Evolutionary conservation across 108 stramenopile species (phyloP).

Genomic region (Pseudonitzschia multiseries): DNA sequence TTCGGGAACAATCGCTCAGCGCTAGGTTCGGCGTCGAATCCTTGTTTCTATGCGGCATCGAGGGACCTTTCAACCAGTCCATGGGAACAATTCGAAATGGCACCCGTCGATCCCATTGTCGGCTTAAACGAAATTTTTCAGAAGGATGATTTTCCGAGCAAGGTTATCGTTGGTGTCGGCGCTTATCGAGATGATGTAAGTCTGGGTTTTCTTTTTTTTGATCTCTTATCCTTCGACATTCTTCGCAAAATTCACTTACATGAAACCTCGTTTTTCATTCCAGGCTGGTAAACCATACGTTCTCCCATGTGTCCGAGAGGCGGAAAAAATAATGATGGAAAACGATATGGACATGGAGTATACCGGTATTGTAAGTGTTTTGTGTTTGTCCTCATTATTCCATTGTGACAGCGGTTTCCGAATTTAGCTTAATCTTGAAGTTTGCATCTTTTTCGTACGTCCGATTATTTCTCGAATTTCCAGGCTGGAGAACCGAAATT

Average conservation of each 20-base stretch:
- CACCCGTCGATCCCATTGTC: constrained; percentile 96
- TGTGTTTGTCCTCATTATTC: not conserved
- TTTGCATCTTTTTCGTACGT: not conserved
- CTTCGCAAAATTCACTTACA: too few species aligned
- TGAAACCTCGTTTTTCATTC: not conserved
- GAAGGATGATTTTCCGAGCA: constrained; percentile 73
- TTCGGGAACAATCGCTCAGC: not conserved
- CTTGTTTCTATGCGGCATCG: not conserved
- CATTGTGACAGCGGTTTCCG: not conserved
- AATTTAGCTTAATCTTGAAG: too few species aligned
- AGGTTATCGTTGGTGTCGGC: constrained; percentile 93
- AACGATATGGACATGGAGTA: constrained; percentile 80
- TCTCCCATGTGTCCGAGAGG: constrained; percentile 92
- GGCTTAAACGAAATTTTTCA: constrained; percentile 89
- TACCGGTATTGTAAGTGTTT: constrained; percentile 64
- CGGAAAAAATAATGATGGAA: constrained; percentile 81
- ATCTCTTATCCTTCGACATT: too few species aligned
- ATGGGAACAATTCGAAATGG: constrained; percentile 89
- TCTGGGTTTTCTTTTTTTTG: not conserved
- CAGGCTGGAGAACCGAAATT: constrained; percentile 89
- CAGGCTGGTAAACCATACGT: constrained; percentile 90
- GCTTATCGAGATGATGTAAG: constrained; percentile 90
- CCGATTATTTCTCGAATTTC: not conserved
- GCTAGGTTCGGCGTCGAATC: not conserved
- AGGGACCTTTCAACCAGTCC: constrained; percentile 42